Evolutionary conservation across 2,329 filamentous ascomycete genomes (phyloP), one percentile per base, ranked within the genome.

Genomic region (Blastomyces emzantsi): DNA sequence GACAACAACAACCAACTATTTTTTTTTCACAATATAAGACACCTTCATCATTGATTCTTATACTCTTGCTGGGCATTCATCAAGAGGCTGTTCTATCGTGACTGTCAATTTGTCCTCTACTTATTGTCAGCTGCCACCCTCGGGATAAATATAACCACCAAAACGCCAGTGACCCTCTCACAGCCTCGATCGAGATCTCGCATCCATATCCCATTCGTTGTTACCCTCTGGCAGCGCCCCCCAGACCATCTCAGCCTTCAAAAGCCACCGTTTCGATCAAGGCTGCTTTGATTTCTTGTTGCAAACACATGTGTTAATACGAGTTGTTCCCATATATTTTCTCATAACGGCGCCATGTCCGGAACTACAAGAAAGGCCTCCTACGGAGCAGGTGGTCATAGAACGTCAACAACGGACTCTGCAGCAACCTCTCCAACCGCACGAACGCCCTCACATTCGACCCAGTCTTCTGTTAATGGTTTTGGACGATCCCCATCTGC

Each of bases 401-500:
- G 59, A 33, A n/a, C 57, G 15, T 60, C 57, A 45, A 62, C 62
- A 2, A 41, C 54, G 5, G 56, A 60, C 17, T 25, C 30, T 11
- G 55, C 61, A 25, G 22, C 64, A 19, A 62, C 28, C 22, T 45
- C 62, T n/a, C 43, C 74, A 52, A 70, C 73, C 47, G 70, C 71
- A 66, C 74, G 76, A 69, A 72, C 70, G 61, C 71, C 75, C 68
- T 70, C 74, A 52, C 78, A 83, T 30, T 82, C 85, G 59, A 80
- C 82, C 39, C 79, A 82, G 65, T 75, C 80, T 19, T 74, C 80
- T 41, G 71, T 77, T 39, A 77, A 79, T 66, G 77, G 78, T 60
- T 76, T 81, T n/a, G 78, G 81, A 62, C 83, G 87, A 65, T 86
- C 83, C 57, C 84, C 87, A 66, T 90, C 90, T 17, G 79, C 85